Evolutionary conservation across 495 filamentous ascomycete species (phyloP).

Genomic region (Talaromyces trachyspermus): DNA sequence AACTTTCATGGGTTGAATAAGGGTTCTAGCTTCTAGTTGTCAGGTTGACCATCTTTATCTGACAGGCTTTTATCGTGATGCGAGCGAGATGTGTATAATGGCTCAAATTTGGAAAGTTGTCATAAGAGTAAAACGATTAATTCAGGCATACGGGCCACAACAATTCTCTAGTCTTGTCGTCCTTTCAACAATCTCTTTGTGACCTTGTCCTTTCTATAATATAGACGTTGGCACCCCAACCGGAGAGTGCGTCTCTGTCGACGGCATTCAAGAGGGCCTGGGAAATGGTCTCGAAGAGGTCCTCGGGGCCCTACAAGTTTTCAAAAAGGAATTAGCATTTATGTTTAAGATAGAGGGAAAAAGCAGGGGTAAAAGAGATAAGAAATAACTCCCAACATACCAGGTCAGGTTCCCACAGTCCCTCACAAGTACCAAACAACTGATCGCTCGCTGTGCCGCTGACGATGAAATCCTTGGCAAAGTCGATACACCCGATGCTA

Average conservation of each 20-base stretch:
- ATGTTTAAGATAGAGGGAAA: no score
- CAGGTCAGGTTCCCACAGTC: slow-evolving; percentile 94
- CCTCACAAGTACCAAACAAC: slow-evolving; percentile 97
- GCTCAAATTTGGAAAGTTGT: no score
- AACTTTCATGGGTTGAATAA: no score
- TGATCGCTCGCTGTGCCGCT: slow-evolving; percentile 93
- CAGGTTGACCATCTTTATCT: no score
- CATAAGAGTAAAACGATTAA: no score
- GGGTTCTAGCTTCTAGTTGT: no score
- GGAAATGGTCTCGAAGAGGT: slow-evolving; percentile 96
- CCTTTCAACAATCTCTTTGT: slow-evolving; percentile 97
- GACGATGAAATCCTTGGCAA: slow-evolving; percentile 98
- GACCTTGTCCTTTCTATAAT: slow-evolving; percentile 99
- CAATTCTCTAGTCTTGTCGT: slow-evolving; percentile 53
- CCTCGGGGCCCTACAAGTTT: slow-evolving; percentile 84
- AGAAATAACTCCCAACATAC: no score
- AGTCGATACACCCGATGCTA: slow-evolving; percentile 98
- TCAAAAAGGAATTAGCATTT: no score
- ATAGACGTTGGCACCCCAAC: slow-evolving; percentile 98
- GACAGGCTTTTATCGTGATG: no score
- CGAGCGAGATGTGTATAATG: no score
- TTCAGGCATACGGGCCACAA: no score
- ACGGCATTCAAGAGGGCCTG: slow-evolving; percentile 95
- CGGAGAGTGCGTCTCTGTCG: slow-evolving; percentile 90
- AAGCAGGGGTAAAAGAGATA: background rate